Base-by-base conservation (phyloP, 768 basidiomycete species). In the Butyriboletus loyo region DNA sequence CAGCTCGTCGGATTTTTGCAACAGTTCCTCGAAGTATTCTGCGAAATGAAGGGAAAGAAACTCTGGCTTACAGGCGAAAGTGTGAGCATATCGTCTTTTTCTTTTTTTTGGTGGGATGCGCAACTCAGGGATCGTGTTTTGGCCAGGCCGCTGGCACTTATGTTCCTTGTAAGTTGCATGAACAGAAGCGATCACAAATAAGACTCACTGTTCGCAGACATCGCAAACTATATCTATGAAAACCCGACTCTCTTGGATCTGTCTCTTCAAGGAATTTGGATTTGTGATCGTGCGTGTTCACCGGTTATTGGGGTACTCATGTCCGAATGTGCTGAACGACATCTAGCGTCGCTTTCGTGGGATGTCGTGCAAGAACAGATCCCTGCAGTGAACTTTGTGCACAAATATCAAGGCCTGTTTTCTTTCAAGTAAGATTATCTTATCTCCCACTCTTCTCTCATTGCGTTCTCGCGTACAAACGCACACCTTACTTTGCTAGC, bases 21-120 rank as follows among this genome's bases (percentile, higher is more conserved):
- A 53, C 89, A 91, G 61, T 91, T 90, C 70, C 73, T 91, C 5
- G 76, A 83, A 24, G 80, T 91, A 4, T 91, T 91, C 70, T 73
- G 73, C 0, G 89, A 91, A 59, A 61, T 91, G 42, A 87, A 88
- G 63, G 76, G 77, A 21, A 88, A 86, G 72, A 87, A 85, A 10
- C 70, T 89, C 5, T 90, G 82, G 63, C 59, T 89, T 5, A 73
- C 80, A 15, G 88, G 88, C 25, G 87, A 89, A 72, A 89, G 88
- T 65, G 87, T 89, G 63, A 65, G 87, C 60, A 9, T 13, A 0
- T 40, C 14, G 1, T 36, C n/a, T n/a, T 19, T 22, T 14, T 21
- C 24, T n/a, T 42, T 7, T 17, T 50, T 13, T 34, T n/a, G 21
- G 19, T 13, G 19, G 21, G 1, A 34, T 17, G 21, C 15, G 49